A percentile compares a stretch with the other conserved stretches of the same genome.
Conservation (phyloP, 140 eudicot genomes). For the Bidens hawaiensis region DNA sequence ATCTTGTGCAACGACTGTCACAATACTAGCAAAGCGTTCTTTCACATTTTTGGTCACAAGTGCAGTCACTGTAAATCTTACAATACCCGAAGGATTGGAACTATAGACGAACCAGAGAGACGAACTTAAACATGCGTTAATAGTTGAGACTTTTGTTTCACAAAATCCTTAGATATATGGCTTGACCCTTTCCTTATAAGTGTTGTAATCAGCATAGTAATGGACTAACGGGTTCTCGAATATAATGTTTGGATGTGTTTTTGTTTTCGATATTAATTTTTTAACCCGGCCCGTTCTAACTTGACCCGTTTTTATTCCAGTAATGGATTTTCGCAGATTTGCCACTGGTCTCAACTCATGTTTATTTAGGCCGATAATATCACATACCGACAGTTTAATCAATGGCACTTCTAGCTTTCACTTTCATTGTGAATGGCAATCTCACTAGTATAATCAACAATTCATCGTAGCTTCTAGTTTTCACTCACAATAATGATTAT, state of each 20-base stretch:
- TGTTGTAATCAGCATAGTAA: neutral
- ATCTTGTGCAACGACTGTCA: conserved; percentile 93
- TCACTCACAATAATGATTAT: no score
- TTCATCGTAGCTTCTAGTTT: no score
- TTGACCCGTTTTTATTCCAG: no score
- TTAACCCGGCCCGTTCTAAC: no score
- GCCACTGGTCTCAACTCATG: no score
- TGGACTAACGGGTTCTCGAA: neutral
- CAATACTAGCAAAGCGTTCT: conserved; percentile 49
- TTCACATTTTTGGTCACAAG: conserved; percentile 82
- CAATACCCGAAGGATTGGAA: conserved; percentile 64
- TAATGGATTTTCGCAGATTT: no score
- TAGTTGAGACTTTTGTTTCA: neutral
- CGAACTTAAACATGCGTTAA: neutral
- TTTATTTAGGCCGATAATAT: no score
- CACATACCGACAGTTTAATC: no score
- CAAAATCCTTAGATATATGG: conserved; percentile 5
- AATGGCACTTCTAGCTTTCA: no score
- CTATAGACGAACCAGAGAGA: conserved; percentile 27
- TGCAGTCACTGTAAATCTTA: conserved; percentile 76
- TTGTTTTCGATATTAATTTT: no score
- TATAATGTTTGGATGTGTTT: neutral
- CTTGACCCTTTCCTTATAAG: neutral
- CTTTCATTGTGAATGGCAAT: no score
- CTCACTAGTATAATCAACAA: no score